Base-by-base conservation (phyloP, 2,329 filamentous ascomycete species). In the Furcasterigmium furcatum region DNA sequence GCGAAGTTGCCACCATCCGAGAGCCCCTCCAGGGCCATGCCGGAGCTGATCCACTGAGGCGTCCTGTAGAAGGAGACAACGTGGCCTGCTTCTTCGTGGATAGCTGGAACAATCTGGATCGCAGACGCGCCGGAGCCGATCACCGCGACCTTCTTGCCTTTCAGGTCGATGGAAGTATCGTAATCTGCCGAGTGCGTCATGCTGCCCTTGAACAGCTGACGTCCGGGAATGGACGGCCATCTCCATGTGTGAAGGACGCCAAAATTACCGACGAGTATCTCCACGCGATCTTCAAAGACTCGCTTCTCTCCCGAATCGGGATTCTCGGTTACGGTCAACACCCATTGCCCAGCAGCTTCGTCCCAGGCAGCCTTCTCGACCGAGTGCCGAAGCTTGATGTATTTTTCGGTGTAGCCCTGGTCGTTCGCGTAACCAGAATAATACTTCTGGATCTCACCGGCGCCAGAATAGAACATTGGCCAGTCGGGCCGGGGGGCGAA, bases 401-500 rank as follows among this genome's bases (percentile, higher is more conserved):
- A 59, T 14, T 55, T 58, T 29, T 59, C 48, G 4, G 64, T 46
- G 14, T 48, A 50, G 22, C 59, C 57, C 45, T 55, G 61, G 46
- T 58, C 62, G 24, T 61, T 56, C 3, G 60, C 58, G 24, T 66
- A 57, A 25, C 55, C 60, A 27, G 63, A 58, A 32, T 66, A 64
- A 48, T 71, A 71, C 4, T 49, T 47, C 30, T 66, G 61, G 16
- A 72, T 71, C 38, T 72, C 69, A 1, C 54, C 52, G 0, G 60
- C 62, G 14, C 60, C 56, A 0, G 62, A 62, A 50, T 67, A 74
- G 47, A 70, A 67, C 7, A 58, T 51, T 8, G 62, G 65, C 71
- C 71, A 74, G n/a, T 65, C 57, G 7, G 69, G 63, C 45, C 73
- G 73, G 0, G 69, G 70, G 36, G 66, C 64, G 56, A 64, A 72